Evolutionary conservation across 2,329 filamentous ascomycete species (phyloP).

Genomic region (Colletotrichum gloeosporioides): DNA sequence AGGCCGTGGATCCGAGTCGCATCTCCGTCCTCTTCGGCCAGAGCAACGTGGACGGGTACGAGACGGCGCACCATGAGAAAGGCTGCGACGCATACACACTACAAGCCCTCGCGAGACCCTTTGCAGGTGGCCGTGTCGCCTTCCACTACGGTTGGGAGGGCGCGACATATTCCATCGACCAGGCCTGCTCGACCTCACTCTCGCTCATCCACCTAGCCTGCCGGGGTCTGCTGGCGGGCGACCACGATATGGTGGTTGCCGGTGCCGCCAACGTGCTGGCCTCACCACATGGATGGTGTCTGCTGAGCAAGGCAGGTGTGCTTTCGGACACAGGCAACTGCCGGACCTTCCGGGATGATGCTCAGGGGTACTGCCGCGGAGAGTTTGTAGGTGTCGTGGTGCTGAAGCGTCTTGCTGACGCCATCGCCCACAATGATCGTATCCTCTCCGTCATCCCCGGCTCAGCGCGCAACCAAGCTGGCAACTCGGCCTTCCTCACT

Average conservation of each 20-base stretch:
- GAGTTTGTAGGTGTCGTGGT: constrained; percentile 51
- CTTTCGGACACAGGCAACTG: constrained; percentile 34
- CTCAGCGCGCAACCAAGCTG: constrained; percentile 46
- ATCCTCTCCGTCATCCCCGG: constrained; percentile 45
- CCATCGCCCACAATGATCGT: constrained; percentile 51
- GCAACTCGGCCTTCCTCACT: constrained; percentile 35
- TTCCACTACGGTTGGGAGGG: constrained; percentile 27
- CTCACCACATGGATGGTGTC: background rate
- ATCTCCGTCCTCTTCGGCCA: background rate
- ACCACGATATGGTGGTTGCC: constrained; percentile 38
- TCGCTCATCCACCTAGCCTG: constrained; percentile 41
- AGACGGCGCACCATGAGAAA: background rate
- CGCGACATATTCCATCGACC: constrained; percentile 37
- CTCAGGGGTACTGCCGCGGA: constrained; percentile 55
- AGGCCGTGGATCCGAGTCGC: constrained; percentile 28
- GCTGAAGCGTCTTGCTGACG: constrained; percentile 51
- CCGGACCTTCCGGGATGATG: constrained; percentile 35
- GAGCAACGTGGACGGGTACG: background rate
- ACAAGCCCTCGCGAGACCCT: background rate
- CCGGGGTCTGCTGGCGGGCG: constrained; percentile 30
- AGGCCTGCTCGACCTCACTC: constrained; percentile 40
- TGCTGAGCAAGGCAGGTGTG: constrained; percentile 27
- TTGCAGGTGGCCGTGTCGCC: background rate
- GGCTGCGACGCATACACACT: background rate
- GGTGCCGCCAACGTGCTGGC: constrained; percentile 44